These are phyloP conservation scores for Penicillium roqueforti DNA, from an alignment of 495 filamentous ascomycete genomes.

Conservation along the genomic window DNA sequence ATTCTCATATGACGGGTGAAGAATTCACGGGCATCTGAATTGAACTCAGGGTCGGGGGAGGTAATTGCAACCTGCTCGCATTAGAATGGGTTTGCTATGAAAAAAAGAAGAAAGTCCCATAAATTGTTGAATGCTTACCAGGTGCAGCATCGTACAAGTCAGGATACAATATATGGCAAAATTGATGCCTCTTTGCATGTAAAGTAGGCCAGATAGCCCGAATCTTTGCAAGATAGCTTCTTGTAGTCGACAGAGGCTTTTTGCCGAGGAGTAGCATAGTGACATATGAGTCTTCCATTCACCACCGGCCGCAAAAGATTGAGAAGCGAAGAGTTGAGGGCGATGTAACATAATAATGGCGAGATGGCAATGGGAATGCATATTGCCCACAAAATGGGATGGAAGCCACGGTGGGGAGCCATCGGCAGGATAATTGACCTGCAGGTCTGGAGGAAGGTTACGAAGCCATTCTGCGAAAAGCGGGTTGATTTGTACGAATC, in stretches of 20 bases:
- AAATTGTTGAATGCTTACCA: conserved; percentile 56
- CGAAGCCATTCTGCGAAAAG: conserved; percentile 69
- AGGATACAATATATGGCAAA: conserved; percentile 91
- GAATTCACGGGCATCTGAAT: conserved; percentile 79
- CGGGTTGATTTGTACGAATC: conserved; percentile 73
- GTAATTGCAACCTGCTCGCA: conserved; percentile 79
- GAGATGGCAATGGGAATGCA: conserved; percentile 90
- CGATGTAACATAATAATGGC: conserved; percentile 84
- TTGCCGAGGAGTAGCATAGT: conserved; percentile 81
- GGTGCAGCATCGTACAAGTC: conserved; percentile 90
- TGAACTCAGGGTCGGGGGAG: conserved; percentile 86
- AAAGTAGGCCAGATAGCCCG: conserved; percentile 76
- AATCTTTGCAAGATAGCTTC: conserved; percentile 76
- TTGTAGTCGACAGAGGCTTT: conserved; percentile 84
- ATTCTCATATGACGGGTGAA: conserved; percentile 96
- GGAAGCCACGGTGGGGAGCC: conserved; percentile 80
- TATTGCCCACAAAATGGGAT: conserved; percentile 85
- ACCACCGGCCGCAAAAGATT: conserved; percentile 66
- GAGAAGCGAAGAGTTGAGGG: conserved; percentile 75
- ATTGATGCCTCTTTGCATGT: conserved; percentile 93
- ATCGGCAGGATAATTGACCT: conserved; percentile 72
- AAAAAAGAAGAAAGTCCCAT: neutral
- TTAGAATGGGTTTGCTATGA: conserved; percentile 14
- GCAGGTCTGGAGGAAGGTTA: conserved; percentile 73
- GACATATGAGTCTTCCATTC: conserved; percentile 86